Percentiles rank a stretch among this genome's conserved stretches.
phyloP scores from a whole-genome alignment of 257 asterid species.

The Solanum megistacrolobum region DNA sequence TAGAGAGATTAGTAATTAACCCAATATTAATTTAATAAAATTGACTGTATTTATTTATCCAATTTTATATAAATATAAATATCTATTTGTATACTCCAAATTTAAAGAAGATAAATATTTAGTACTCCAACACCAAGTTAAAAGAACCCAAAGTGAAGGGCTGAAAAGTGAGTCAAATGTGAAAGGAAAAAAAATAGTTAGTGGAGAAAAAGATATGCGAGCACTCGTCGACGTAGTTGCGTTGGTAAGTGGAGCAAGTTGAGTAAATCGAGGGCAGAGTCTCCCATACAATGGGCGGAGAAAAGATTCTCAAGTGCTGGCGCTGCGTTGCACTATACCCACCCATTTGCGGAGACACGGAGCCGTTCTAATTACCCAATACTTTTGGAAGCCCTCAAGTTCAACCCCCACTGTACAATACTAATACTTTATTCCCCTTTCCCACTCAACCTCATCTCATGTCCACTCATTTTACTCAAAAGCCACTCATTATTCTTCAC shows the following conservation, averaged over 20 bases:
- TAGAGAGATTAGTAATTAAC: too few relatives aligned
- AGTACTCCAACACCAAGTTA: too few relatives aligned
- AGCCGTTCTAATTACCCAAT: slow-evolving; percentile 50
- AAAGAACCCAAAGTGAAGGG: background rate
- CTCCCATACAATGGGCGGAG: slow-evolving; percentile 16
- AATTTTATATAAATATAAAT: too few relatives aligned
- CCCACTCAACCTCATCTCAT: background rate
- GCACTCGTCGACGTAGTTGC: background rate
- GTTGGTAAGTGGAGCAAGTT: background rate
- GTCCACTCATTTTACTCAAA: slow-evolving; percentile 10
- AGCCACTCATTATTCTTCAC: background rate
- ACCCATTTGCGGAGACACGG: slow-evolving; percentile 64
- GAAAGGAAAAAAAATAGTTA: background rate
- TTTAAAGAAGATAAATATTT: too few relatives aligned
- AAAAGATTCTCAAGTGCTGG: slow-evolving; percentile 1
- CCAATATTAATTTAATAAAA: too few relatives aligned
- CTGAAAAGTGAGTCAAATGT: background rate
- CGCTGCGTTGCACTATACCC: background rate
- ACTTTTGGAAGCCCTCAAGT: slow-evolving; percentile 32
- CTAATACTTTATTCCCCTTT: background rate
- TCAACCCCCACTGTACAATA: background rate
- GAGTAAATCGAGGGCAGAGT: background rate
- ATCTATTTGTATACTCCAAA: too few relatives aligned
- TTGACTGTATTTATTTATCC: too few relatives aligned
- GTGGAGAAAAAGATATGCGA: background rate